Base-by-base conservation (phyloP, 352 stramenopile species). In the Thraustochytrium sp. region DNA sequence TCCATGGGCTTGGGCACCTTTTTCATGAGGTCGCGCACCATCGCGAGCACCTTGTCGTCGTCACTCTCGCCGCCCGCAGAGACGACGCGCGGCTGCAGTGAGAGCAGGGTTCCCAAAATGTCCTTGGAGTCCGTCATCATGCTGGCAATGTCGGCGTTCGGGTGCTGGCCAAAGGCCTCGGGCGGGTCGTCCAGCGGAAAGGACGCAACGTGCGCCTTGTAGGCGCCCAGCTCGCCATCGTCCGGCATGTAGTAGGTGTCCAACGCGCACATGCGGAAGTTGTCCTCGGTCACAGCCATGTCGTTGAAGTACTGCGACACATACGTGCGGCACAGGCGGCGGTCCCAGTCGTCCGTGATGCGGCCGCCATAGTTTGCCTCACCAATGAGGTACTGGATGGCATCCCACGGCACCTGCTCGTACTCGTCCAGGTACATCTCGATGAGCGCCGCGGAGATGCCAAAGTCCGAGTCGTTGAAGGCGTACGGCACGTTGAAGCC, bases 401-500 rank as follows among this genome's bases (percentile, higher is more conserved):
- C 94, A 49, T 95, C 92, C 92, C 92, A 97, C 11, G 92, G 93
- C 2, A 92, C 96, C 31, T 85, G 26, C 40, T 97, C 92, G 84
- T 97, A 96, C 84, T 94, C 90, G 73, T 95, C 90, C 26, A 98
- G 87, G 86, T 98, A 98, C 48, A 97, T 96, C 13, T 93, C 93
- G 38, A 98, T 86, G 36, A 98, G 92, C 82, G 98, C 94, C 72
- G 98, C 93, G 75, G 93, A 98, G 84, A 98, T 98, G 21, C 92
- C 90, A 88, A 98, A 98, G 88, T 98, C 95, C 3, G 92, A 94
- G 82, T 98, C 94, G 85, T 98, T 98, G 74, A 98, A 98, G 68
- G 98, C 95, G 88, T 98, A 98, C 29, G 94, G 95, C 31, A 98
- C 97, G 86, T 98, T 98, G 93, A 95, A 98, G 8, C 95, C 95